These are phyloP conservation scores for Phytophthora sp. DNA, from an alignment of 352 stramenopile species.

Conservation along the genomic window DNA sequence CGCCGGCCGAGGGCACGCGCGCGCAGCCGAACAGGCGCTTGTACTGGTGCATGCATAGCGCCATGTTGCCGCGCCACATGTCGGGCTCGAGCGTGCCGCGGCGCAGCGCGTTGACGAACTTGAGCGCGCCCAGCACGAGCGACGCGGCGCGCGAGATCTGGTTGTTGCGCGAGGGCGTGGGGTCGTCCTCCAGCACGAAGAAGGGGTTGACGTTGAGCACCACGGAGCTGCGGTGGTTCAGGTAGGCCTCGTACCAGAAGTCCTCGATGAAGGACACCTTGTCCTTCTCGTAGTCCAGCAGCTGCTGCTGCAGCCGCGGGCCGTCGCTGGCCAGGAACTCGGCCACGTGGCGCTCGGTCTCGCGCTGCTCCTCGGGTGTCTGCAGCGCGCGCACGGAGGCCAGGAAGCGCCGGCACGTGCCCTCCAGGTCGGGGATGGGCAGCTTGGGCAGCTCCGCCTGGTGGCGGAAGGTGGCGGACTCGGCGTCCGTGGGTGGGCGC, in stretches of 20 bases:
- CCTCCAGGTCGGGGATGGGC: conserved; percentile 83
- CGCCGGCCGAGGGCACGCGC: conserved; percentile 77
- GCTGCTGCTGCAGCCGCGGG: conserved; percentile 67
- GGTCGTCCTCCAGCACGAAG: conserved; percentile 94
- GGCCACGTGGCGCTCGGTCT: conserved; percentile 54
- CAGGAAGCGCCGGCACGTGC: conserved; percentile 80
- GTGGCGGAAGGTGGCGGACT: conserved; percentile 75
- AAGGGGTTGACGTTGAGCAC: conserved; percentile 98
- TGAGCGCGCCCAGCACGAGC: conserved; percentile 92
- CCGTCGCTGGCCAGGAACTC: conserved; percentile 78
- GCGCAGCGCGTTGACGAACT: conserved; percentile 91
- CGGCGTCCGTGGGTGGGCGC: conserved; percentile 34
- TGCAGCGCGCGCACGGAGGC: conserved; percentile 79
- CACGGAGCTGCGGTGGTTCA: conserved; percentile 91
- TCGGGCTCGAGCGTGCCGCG: conserved; percentile 93
- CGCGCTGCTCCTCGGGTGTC: conserved; percentile 64
- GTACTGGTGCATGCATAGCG: conserved; percentile 98
- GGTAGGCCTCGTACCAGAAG: conserved; percentile 97
- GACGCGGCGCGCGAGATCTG: conserved; percentile 90
- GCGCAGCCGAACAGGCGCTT: conserved; percentile 90
- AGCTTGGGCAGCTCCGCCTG: conserved; percentile 82
- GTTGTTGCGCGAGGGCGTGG: conserved; percentile 87
- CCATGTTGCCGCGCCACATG: conserved; percentile 82
- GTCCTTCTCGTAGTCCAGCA: conserved; percentile 76
- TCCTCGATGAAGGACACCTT: conserved; percentile 89